A percentile compares a stretch with the other conserved stretches of the same genome.
phyloP scores from a whole-genome alignment of 192 early-diverging fungal genomes.

The Gigaspora rosea region DNA sequence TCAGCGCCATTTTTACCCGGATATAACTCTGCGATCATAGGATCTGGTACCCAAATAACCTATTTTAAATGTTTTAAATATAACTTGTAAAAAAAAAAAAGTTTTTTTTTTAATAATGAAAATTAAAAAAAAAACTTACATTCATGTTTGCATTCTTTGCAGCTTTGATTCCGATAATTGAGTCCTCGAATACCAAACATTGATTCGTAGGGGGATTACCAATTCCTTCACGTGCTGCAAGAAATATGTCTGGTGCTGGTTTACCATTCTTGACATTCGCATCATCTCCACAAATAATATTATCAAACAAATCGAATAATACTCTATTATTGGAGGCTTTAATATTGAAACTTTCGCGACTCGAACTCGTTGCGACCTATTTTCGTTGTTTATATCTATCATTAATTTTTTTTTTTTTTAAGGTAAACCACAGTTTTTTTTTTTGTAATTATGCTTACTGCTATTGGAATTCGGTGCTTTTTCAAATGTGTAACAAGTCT shows the following conservation, averaged over 20 bases:
- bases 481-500: conserved; percentile 28
- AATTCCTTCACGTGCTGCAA: conserved; percentile 45
- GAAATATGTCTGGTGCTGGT: conserved; percentile 91
- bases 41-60: conserved; percentile 86
- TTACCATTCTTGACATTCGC: conserved; percentile 75
- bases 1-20: conserved; percentile 52
- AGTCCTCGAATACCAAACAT: conserved; percentile 95
- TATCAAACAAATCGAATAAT: conserved; percentile 80
- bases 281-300: conserved; percentile 89
- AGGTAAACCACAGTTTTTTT: neutral
- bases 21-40: conserved; percentile 47
- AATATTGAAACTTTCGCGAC: conserved; percentile 68
- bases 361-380: conserved; percentile 81
- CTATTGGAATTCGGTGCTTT: neutral
- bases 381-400: neutral
- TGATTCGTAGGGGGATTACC: conserved; percentile 52
- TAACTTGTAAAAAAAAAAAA: neutral
- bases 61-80: neutral
- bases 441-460: conserved; percentile 17
- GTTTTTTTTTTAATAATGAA: neutral
- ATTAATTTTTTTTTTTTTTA: neutral
- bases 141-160: conserved; percentile 81
- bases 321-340: conserved; percentile 72
- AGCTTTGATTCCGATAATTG: conserved; percentile 78
- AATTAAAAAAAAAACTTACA: conserved; percentile 35